Percentiles rank a stretch among this genome's conserved stretches.
phyloP scores from a whole-genome alignment of 2,329 filamentous ascomycete genomes.

The Hymenoscyphus fructigenus region DNA sequence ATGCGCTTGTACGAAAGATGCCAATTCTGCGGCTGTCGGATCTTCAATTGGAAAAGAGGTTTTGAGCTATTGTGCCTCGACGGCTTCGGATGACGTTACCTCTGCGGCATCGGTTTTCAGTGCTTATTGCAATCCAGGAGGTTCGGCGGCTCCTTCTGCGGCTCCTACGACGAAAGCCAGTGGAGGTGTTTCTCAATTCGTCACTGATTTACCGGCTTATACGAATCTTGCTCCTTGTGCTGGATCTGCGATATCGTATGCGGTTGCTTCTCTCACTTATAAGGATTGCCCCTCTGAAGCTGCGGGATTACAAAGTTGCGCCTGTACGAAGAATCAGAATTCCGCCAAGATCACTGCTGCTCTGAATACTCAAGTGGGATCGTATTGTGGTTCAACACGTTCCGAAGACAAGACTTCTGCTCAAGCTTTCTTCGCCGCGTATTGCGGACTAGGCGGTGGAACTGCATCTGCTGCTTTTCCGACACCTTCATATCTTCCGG shows the following conservation, averaged over 20 bases:
- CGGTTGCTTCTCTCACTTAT: conserved; percentile 37
- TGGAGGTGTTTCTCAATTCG: conserved; percentile 37
- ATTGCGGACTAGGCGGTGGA: conserved; percentile 47
- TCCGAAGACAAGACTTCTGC: conserved; percentile 49
- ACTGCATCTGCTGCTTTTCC: conserved; percentile 51
- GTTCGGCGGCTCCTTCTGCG: neutral
- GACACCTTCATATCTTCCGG: conserved; percentile 46
- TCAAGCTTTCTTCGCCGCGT: conserved; percentile 50
- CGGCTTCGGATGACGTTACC: conserved; percentile 20
- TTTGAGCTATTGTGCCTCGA: conserved; percentile 15
- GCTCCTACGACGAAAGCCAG: conserved; percentile 6
- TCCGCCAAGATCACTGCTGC: conserved; percentile 43
- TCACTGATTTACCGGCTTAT: conserved; percentile 50
- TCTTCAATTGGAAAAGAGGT: conserved; percentile 14
- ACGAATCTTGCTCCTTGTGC: conserved; percentile 47
- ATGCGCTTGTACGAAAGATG: conserved; percentile 38
- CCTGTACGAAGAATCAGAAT: conserved; percentile 52
- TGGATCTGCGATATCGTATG: conserved; percentile 39
- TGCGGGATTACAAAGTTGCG: conserved; percentile 49
- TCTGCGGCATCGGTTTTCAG: conserved; percentile 17
- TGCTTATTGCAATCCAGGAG: conserved; percentile 22
- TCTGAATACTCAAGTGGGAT: conserved; percentile 45
- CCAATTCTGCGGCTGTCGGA: conserved; percentile 17
- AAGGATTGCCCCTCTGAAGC: conserved; percentile 42
- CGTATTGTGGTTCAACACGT: conserved; percentile 45